Evolutionary conservation across 139 green algal genomes (phyloP).

Genomic region (Chlamydomonas eustigma): DNA sequence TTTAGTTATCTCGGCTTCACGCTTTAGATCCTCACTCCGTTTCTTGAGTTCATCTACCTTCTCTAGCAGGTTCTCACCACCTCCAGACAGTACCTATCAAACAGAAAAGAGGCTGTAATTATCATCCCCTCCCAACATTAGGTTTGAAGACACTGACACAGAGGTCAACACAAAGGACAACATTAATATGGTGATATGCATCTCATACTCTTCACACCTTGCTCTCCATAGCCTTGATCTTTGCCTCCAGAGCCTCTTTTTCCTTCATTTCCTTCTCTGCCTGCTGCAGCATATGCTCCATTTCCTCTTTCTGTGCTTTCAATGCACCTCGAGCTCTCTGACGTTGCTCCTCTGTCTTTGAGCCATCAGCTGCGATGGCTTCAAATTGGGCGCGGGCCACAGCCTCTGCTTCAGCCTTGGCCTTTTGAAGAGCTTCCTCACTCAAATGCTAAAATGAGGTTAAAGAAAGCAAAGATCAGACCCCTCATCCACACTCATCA

Average conservation of each 20-base stretch:
- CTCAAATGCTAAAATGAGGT: conserved; percentile 22
- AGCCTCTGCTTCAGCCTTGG: conserved; percentile 42
- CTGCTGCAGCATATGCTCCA: conserved; percentile 42
- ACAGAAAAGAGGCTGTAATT: too few species aligned
- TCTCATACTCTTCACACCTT: conserved; percentile 48
- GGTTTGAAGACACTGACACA: too few species aligned
- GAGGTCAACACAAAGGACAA: too few species aligned
- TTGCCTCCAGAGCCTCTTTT: conserved; percentile 28
- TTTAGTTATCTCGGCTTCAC: conserved; percentile 45
- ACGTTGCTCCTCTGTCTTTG: conserved; percentile 39
- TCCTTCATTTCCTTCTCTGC: conserved; percentile 27
- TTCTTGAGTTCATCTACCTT: conserved; percentile 65
- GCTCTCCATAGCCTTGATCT: conserved; percentile 53
- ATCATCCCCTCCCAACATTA: too few species aligned
- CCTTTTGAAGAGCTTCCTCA: conserved; percentile 18
- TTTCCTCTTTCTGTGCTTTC: conserved; percentile 43
- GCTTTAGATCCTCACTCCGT: conserved; percentile 52
- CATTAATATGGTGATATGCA: too few species aligned
- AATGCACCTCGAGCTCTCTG: conserved; percentile 37
- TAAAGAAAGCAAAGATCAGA: too few species aligned
- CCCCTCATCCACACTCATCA: too few species aligned
- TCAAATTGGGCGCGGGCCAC: conserved; percentile 44
- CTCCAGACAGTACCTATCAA: conserved; percentile 50
- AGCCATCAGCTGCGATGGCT: conserved; percentile 40
- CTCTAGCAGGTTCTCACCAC: conserved; percentile 67